Evolutionary conservation across 2,329 filamentous ascomycete species (phyloP).

Genomic region (Aureobasidium sp.): DNA sequence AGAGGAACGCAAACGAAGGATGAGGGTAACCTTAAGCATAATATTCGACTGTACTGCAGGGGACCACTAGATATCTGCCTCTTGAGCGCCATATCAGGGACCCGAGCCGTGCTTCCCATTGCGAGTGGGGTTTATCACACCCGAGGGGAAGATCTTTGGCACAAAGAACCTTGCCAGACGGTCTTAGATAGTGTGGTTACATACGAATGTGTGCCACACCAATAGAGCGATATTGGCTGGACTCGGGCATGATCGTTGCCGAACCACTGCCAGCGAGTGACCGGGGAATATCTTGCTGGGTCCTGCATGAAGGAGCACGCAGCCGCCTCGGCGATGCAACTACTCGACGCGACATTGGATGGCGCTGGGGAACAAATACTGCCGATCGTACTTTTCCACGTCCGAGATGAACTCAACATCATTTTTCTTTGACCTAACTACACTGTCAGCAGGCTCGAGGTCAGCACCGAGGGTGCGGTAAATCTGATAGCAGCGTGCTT

Average conservation of each 20-base stretch:
- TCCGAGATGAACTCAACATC: not conserved
- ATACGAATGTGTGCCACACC: conserved; percentile 3
- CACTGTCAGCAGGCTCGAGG: not conserved
- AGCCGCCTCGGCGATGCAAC: not conserved
- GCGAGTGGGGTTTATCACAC: not conserved
- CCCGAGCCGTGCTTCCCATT: not conserved
- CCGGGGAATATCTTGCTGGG: not conserved
- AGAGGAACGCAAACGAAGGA: not conserved
- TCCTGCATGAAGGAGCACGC: not conserved
- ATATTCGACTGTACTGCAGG: not conserved
- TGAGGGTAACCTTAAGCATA: conserved; percentile 1
- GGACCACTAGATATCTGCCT: not conserved
- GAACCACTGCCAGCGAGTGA: not conserved
- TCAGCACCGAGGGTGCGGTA: not conserved
- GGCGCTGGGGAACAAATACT: not conserved
- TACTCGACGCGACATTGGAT: not conserved
- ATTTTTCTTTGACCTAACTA: not conserved
- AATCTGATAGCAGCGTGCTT: not conserved
- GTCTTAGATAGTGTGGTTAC: conserved; percentile 1
- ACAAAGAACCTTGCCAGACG: not conserved
- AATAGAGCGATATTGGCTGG: conserved; percentile 4
- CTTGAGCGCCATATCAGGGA: conserved; percentile 3
- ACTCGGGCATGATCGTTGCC: conserved; percentile 5
- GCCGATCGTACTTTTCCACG: not conserved
- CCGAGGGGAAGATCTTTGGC: not conserved